These are phyloP conservation scores for Amanita rimosa DNA, from an alignment of 768 basidiomycete genomes.

Conservation along the genomic window DNA sequence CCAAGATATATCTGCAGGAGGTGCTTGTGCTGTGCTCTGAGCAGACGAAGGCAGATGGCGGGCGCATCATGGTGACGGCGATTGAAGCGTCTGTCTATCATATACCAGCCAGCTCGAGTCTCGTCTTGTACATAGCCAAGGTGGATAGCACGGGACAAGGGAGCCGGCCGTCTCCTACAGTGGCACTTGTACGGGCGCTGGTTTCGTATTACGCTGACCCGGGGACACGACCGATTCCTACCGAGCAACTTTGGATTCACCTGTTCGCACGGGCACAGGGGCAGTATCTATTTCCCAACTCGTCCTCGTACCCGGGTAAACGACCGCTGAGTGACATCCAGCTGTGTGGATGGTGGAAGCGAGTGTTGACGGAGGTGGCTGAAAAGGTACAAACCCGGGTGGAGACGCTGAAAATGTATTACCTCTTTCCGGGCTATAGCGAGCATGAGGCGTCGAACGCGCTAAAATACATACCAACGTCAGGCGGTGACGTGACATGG, in stretches of 20 bases:
- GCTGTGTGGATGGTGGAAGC: slow-evolving; percentile 92
- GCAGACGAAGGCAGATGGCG: slow-evolving; percentile 33
- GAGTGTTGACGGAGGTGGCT: slow-evolving; percentile 49
- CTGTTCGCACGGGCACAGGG: slow-evolving; percentile 83
- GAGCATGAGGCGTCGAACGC: slow-evolving; percentile 56
- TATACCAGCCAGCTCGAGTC: slow-evolving; percentile 54
- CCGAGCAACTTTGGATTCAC: slow-evolving; percentile 63
- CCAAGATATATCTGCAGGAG: slow-evolving; percentile 63
- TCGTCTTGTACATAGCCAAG: slow-evolving; percentile 86
- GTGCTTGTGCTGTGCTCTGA: slow-evolving; percentile 69
- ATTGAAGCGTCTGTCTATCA: slow-evolving; percentile 72
- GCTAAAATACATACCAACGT: slow-evolving; percentile 26
- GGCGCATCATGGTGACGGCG: slow-evolving; percentile 61
- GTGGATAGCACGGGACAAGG: slow-evolving; percentile 87
- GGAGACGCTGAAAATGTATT: slow-evolving; percentile 33
- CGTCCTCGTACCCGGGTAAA: slow-evolving; percentile 58
- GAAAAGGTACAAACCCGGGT: slow-evolving; percentile 23
- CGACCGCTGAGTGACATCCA: slow-evolving; percentile 63
- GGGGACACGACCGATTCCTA: slow-evolving; percentile 45
- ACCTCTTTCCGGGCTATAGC: slow-evolving; percentile 60
- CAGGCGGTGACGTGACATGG: slow-evolving; percentile 31
- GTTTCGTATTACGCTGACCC: slow-evolving; percentile 54
- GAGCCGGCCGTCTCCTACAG: slow-evolving; percentile 52
- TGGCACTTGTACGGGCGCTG: slow-evolving; percentile 54
- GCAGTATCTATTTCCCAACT: slow-evolving; percentile 94